These are phyloP conservation scores for Linum trigynum DNA, from an alignment of 345 rosid species.

Conservation along the genomic window DNA sequence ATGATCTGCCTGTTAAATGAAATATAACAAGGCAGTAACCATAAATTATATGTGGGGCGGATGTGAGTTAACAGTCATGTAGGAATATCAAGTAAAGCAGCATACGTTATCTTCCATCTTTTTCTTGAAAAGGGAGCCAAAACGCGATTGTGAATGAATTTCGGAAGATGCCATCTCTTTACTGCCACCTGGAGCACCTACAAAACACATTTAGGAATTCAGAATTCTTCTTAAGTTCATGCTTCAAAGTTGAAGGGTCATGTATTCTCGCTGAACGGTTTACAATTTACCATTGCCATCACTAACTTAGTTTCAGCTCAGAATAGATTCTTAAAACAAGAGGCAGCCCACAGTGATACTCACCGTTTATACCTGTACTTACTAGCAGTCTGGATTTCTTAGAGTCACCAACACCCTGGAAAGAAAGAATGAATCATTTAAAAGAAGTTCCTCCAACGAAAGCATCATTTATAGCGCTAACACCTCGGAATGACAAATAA, in stretches of 20 bases:
- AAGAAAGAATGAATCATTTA: conserved; percentile 8
- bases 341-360: conserved; percentile 1
- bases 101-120: conserved; percentile 52
- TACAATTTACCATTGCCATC: too few relatives aligned
- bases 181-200: conserved; percentile 35
- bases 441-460: conserved; percentile 3
- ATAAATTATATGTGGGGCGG: too few relatives aligned
- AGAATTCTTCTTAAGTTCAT: too few relatives aligned
- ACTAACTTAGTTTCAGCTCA: too few relatives aligned
- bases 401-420: conserved; percentile 39
- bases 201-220: conserved; percentile 16
- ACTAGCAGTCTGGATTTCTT: conserved; percentile 19
- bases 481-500: background rate
- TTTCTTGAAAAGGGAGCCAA: conserved; percentile 29
- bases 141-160: conserved; percentile 29
- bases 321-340: background rate
- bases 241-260: background rate
- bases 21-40: too few relatives aligned
- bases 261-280: conserved; percentile 3
- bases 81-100: background rate
- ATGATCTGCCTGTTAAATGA: too few relatives aligned
- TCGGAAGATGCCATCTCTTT: too few relatives aligned
- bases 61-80: too few relatives aligned
- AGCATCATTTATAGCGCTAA: background rate
- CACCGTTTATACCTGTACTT: conserved; percentile 17